Evolutionary conservation across 768 basidiomycete species (phyloP).

Genomic region (Guyanaporus albipodus): DNA sequence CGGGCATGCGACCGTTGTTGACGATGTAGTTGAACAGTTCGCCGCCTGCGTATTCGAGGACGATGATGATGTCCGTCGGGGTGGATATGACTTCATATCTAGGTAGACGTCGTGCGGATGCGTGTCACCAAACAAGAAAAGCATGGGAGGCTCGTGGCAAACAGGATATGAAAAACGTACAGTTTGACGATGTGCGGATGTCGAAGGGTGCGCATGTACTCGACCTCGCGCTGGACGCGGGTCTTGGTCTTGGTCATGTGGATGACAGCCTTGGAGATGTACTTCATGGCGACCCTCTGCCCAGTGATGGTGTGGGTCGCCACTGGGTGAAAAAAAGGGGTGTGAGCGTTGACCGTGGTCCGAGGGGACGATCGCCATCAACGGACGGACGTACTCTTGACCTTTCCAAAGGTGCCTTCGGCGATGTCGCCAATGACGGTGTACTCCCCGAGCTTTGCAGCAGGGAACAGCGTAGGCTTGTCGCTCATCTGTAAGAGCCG

Average conservation of each 20-base stretch:
- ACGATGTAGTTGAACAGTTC: constrained; percentile 99
- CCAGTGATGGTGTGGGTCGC: constrained; percentile 93
- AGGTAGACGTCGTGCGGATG: neutral
- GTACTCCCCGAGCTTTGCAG: constrained; percentile 87
- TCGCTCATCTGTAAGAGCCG: constrained; percentile 27
- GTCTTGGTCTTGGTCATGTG: constrained; percentile 88
- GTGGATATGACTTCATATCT: constrained; percentile 91
- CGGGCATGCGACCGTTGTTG: constrained; percentile 85
- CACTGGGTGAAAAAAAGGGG: constrained; percentile 47
- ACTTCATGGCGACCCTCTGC: constrained; percentile 97
- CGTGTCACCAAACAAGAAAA: too few species aligned
- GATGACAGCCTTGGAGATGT: constrained; percentile 92
- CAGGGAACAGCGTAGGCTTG: constrained; percentile 38
- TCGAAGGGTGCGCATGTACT: constrained; percentile 90
- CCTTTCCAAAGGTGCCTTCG: constrained; percentile 97
- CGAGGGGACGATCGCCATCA: constrained; percentile 17
- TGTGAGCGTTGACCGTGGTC: too few species aligned
- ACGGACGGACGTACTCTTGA: constrained; percentile 75
- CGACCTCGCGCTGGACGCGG: constrained; percentile 90
- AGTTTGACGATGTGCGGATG: constrained; percentile 99
- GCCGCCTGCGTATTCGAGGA: constrained; percentile 93
- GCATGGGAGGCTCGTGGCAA: constrained; percentile 1
- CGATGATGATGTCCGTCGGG: constrained; percentile 94
- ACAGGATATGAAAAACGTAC: constrained; percentile 38
- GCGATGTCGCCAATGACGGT: constrained; percentile 84